Evolutionary conservation across 805 yeast species (phyloP).

Genomic region (Ogataea parapolymorpha): DNA sequence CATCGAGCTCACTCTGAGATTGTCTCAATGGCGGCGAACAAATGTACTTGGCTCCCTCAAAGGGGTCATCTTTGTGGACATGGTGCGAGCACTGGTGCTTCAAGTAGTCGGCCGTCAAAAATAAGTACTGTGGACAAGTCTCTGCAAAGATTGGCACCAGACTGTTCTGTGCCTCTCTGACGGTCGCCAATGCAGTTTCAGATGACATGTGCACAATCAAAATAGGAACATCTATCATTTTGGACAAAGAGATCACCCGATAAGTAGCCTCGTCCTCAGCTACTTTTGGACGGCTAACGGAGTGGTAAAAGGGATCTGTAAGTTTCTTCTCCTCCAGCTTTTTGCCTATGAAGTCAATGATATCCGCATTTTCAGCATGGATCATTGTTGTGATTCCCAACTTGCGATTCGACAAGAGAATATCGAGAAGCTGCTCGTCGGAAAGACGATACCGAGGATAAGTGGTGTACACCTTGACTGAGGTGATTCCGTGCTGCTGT

Average conservation of each 20-base stretch:
- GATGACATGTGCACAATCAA: conserved; percentile 49
- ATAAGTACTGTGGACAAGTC: conserved; percentile 49
- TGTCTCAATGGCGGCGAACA: conserved; percentile 51
- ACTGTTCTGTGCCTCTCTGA: conserved; percentile 40
- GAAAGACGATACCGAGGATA: conserved; percentile 40
- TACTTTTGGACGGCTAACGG: conserved; percentile 41
- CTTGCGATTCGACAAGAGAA: conserved; percentile 38
- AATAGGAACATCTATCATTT: conserved; percentile 43
- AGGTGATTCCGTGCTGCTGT: conserved; percentile 36
- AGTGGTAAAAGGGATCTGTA: conserved; percentile 43
- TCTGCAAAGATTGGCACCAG: conserved; percentile 45
- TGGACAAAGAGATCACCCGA: conserved; percentile 43
- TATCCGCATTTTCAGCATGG: conserved; percentile 51
- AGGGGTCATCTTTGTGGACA: conserved; percentile 32
- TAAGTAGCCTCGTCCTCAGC: conserved; percentile 51
- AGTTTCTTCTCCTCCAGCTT: conserved; percentile 37
- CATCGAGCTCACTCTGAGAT: conserved; percentile 36
- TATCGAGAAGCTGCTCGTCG: conserved; percentile 39
- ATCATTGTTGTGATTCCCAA: conserved; percentile 46
- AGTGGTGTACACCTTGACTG: conserved; percentile 44
- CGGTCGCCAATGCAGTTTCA: conserved; percentile 38
- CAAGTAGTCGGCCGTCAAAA: conserved; percentile 39
- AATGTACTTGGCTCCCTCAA: conserved; percentile 47
- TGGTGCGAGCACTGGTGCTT: conserved; percentile 26
- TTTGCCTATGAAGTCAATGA: conserved; percentile 33